These are phyloP conservation scores for Phytophthora fragariae DNA, from an alignment of 352 stramenopile species.

Conservation along the genomic window DNA sequence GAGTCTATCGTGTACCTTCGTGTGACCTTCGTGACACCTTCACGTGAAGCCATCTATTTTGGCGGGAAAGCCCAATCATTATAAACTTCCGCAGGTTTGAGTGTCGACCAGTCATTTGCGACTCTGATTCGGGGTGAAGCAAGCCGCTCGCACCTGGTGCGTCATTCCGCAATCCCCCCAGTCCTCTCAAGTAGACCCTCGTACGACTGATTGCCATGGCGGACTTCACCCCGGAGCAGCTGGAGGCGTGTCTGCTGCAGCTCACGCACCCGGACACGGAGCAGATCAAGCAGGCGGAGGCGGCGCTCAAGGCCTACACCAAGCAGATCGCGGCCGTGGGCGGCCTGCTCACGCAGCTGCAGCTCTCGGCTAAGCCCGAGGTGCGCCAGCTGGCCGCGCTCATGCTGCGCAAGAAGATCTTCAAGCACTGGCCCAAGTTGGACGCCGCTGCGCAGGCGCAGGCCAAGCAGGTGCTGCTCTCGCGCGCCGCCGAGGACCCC, in stretches of 20 bases:
- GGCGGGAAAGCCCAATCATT: constrained; percentile 21
- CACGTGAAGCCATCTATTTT: constrained; percentile 34
- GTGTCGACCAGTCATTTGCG: constrained; percentile 50
- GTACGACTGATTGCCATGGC: constrained; percentile 52
- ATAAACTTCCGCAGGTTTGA: constrained; percentile 36
- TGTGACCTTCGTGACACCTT: too few species aligned
- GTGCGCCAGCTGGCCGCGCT: constrained; percentile 94
- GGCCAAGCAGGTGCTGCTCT: constrained; percentile 91
- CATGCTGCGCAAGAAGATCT: constrained; percentile 95
- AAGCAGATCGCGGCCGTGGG: constrained; percentile 90
- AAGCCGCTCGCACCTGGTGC: not conserved
- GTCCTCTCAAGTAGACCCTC: constrained; percentile 1
- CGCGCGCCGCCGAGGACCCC: constrained; percentile 85
- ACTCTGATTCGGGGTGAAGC: not conserved
- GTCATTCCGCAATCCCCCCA: constrained; percentile 40
- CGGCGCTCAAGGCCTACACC: constrained; percentile 92
- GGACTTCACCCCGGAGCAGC: constrained; percentile 84
- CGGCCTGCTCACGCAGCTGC: constrained; percentile 91
- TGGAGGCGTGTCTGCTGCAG: constrained; percentile 88
- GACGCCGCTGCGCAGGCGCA: constrained; percentile 76
- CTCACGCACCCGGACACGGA: constrained; percentile 95
- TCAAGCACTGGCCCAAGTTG: constrained; percentile 93
- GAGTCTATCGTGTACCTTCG: too few species aligned
- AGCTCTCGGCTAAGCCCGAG: constrained; percentile 73
- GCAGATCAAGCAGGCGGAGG: constrained; percentile 95